These are phyloP conservation scores for Wickerhamiella kazuoi DNA, from an alignment of 805 yeast species.

Conservation along the genomic window DNA sequence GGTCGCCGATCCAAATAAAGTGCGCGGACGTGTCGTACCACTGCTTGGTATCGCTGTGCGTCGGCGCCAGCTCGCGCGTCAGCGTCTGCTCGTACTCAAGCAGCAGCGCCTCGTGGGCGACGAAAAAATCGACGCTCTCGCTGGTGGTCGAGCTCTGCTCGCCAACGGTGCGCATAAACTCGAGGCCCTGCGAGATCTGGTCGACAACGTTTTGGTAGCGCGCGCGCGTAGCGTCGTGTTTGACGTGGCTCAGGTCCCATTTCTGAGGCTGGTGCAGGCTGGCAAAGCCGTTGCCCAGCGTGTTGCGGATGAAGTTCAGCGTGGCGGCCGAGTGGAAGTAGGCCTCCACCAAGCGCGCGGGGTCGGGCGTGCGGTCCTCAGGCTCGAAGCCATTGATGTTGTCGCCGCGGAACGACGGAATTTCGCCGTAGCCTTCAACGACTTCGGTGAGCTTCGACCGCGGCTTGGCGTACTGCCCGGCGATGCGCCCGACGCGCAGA, in stretches of 20 bases:
- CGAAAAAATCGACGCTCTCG: slow-evolving; percentile 23
- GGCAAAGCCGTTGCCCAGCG: slow-evolving; percentile 25
- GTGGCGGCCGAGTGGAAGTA: slow-evolving; percentile 31
- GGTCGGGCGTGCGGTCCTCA: slow-evolving; percentile 25
- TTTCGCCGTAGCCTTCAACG: slow-evolving; percentile 23
- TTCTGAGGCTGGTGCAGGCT: slow-evolving; percentile 24
- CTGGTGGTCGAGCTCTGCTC: slow-evolving; percentile 18
- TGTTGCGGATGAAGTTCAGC: slow-evolving; percentile 23
- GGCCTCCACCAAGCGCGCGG: slow-evolving; percentile 24
- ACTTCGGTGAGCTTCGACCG: slow-evolving; percentile 27
- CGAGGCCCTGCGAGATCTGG: slow-evolving; percentile 22
- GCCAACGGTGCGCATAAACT: slow-evolving; percentile 26
- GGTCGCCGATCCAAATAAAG: slow-evolving; percentile 29
- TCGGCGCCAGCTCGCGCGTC: slow-evolving; percentile 19
- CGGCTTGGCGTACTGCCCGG: slow-evolving; percentile 30
- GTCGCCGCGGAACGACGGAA: slow-evolving; percentile 28
- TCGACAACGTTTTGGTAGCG: slow-evolving; percentile 25
- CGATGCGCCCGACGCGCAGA: slow-evolving; percentile 26
- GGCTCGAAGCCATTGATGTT: slow-evolving; percentile 27
- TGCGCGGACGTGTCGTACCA: slow-evolving; percentile 28
- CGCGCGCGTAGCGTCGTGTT: slow-evolving; percentile 20
- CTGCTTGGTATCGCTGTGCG: slow-evolving; percentile 6
- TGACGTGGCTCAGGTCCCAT: slow-evolving; percentile 27
- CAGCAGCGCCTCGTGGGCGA: slow-evolving; percentile 27
- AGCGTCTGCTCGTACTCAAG: slow-evolving; percentile 27